Conservation (phyloP, 106 monocot species). For the Alisma plantagoaquatica region DNA sequence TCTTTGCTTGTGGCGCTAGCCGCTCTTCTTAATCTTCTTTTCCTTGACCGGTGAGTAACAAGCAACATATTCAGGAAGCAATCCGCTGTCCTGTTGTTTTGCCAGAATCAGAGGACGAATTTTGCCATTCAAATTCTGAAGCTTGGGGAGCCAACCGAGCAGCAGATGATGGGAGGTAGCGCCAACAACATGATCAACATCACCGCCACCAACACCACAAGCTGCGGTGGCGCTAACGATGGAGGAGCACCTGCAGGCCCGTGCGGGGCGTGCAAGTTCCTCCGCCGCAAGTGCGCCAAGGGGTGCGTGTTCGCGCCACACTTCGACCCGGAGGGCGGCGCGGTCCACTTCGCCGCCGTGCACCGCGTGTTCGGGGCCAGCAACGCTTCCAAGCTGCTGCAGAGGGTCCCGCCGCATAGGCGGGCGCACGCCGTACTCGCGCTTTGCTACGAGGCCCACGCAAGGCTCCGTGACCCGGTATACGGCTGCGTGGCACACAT, state of each 20-base stretch:
- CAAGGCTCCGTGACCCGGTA: constrained; percentile 6
- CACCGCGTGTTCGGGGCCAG: constrained; percentile 13
- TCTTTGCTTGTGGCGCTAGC: not conserved
- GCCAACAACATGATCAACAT: not conserved
- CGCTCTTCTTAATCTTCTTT: not conserved
- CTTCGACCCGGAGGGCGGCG: too few species aligned
- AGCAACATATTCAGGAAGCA: too few species aligned
- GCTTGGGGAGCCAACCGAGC: not conserved
- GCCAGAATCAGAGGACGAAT: not conserved
- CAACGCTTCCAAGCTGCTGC: constrained; percentile 16
- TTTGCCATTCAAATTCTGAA: too few species aligned
- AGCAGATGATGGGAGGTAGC: not conserved
- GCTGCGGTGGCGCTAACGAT: not conserved
- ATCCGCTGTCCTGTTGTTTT: too few species aligned
- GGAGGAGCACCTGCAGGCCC: constrained; percentile 3
- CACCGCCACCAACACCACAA: too few species aligned
- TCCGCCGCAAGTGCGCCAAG: too few species aligned
- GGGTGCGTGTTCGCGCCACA: too few species aligned
- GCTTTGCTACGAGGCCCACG: constrained; percentile 13
- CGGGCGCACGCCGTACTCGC: constrained; percentile 5
- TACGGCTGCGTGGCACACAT: constrained; percentile 10
- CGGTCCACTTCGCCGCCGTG: constrained; percentile 11
- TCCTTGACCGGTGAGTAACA: not conserved
- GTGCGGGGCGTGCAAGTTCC: too few species aligned
- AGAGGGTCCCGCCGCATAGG: not conserved